Base-by-base conservation (phyloP, 2,329 filamentous ascomycete genomes). In the Cercospora beticola region DNA sequence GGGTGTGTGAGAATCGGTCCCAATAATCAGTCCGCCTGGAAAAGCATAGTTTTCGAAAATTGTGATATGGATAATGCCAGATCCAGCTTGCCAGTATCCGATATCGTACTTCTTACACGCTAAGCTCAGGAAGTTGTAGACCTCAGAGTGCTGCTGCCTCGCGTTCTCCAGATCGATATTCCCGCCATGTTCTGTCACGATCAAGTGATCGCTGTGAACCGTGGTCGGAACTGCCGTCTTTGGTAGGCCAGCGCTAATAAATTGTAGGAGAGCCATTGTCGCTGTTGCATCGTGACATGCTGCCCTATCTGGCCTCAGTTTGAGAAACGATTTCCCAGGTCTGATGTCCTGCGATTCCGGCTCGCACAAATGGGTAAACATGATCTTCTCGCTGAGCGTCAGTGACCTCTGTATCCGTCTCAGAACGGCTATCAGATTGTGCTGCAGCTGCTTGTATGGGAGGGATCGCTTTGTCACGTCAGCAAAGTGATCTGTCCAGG, bases 21-120 rank as follows among this genome's bases (percentile, higher is more conserved):
- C 94, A 79, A 98, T 97, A 79, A 98, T 89, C 69, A 98, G 89
- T 87, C 91, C 94, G 87, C 94, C 94, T 74, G 94, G 94, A 90
- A 97, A 98, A 81, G 93, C 93, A 82, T 98, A 98, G 87, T 98
- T 98, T 86, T 98, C 94, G 68, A 98, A 88, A 1, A 98, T 84
- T 79, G 97, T 97, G 87, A 97, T 94, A 86, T 98, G 94, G 77
- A 98, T 98, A 81, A 98, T 98, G 87, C 94, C 94, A 80, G 94
- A 97, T 77, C 94, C 95, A 74, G 94, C 94, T 82, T 88, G 92
- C 95, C 95, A 98, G 90, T 98, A 98, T 86, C 94, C 94, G 82
- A 98, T 97, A 87, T 97, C 94, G 87, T 97, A 98, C 87, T 98
- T 98, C 79, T 93, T 94, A 82, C 94, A 97, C 73, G 94, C 91